Conservation (phyloP, 352 stramenopile genomes). For the Phytopythium oedochilum region DNA sequence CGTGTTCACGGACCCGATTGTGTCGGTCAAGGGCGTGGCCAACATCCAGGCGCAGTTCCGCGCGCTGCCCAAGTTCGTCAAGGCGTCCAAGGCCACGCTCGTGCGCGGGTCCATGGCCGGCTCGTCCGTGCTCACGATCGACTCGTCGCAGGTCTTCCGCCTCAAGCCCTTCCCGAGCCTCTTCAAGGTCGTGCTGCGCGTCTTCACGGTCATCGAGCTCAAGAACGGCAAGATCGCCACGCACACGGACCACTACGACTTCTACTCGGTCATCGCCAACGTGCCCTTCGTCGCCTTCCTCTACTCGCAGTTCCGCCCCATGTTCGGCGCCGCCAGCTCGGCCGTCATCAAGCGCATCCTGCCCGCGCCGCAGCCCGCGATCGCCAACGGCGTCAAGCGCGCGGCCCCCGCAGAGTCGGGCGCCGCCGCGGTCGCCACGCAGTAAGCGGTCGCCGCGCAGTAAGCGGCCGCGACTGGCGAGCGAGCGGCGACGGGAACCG, state of each 20-base stretch:
- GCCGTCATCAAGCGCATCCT: conserved; percentile 69
- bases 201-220: conserved; percentile 83
- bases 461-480: too few species aligned
- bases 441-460: too few species aligned
- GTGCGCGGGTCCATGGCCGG: conserved; percentile 82
- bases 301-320: conserved; percentile 73
- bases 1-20: conserved; percentile 76
- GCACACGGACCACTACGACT: conserved; percentile 84
- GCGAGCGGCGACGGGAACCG: conserved; percentile 1
- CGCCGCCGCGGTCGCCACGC: conserved; percentile 18
- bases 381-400: conserved; percentile 10
- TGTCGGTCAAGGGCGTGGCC: conserved; percentile 63
- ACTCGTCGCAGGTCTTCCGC: conserved; percentile 71
- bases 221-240: conserved; percentile 73
- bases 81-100: conserved; percentile 70
- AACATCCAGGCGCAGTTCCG: conserved; percentile 87
- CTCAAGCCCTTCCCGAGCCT: conserved; percentile 72
- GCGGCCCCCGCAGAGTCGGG: conserved; percentile 1
- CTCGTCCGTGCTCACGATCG: conserved; percentile 71
- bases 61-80: conserved; percentile 71
- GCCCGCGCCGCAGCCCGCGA: conserved; percentile 18
- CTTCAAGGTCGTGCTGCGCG: conserved; percentile 65
- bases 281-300: conserved; percentile 75
- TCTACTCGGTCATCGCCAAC: conserved; percentile 78
- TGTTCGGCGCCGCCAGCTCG: conserved; percentile 64